phyloP scores from a whole-genome alignment of 441 rosid genomes.

The Adansonia gregorii region DNA sequence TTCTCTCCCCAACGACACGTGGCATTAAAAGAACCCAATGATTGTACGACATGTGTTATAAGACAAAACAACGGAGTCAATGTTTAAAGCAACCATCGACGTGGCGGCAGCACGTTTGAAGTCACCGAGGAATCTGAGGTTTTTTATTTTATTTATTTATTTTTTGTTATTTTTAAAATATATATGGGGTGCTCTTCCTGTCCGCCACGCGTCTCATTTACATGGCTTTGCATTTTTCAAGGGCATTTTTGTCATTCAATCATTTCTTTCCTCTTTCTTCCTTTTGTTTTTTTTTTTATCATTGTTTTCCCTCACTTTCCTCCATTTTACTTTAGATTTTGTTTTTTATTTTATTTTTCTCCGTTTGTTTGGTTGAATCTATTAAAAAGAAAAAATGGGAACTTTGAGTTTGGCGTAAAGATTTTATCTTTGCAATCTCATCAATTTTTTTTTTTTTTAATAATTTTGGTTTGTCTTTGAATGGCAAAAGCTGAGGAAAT shows the following conservation, averaged over 20 bases:
- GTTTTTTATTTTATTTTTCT: background rate
- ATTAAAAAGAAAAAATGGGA: constrained; percentile 27
- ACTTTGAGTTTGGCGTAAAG: constrained; percentile 25
- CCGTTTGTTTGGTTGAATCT: constrained; percentile 5
- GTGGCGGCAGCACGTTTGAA: constrained; percentile 39
- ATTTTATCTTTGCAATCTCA: background rate
- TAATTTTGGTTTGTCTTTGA: background rate
- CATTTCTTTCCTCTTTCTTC: background rate
- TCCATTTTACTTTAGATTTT: background rate
- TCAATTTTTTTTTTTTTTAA: background rate
- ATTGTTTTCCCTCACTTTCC: background rate
- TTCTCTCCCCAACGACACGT: constrained; percentile 26
- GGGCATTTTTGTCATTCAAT: constrained; percentile 17
- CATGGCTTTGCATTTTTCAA: background rate
- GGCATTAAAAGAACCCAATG: background rate
- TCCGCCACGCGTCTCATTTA: constrained; percentile 43
- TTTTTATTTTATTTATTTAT: background rate
- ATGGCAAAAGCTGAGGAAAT: constrained; percentile 44
- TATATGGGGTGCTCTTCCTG: constrained; percentile 29
- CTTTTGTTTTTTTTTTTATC: background rate
- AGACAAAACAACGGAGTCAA: constrained; percentile 16
- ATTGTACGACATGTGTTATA: constrained; percentile 40
- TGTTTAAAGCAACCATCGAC: constrained; percentile 28
- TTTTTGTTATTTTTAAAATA: background rate
- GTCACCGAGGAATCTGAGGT: constrained; percentile 39